Percentiles rank a stretch among this genome's conserved stretches.
Conservation (phyloP, 768 basidiomycete species). For the Trametes cingulata region DNA sequence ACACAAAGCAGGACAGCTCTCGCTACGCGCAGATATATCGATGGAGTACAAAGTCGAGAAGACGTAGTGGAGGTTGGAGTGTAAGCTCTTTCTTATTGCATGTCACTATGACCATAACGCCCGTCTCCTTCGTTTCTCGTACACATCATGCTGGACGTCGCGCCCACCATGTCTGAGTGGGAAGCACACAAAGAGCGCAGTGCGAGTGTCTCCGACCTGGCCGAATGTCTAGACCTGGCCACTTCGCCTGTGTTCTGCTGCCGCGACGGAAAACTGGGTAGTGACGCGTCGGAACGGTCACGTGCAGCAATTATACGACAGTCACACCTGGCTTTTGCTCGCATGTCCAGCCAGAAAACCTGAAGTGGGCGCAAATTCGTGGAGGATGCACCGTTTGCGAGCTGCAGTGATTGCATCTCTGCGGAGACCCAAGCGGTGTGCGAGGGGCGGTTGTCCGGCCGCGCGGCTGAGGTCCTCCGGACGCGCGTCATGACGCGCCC, state of each 20-base stretch:
- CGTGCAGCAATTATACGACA: slow-evolving; percentile 2
- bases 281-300: slow-evolving; percentile 23
- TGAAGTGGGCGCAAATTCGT: no score
- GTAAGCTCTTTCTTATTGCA: not conserved
- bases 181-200: not conserved
- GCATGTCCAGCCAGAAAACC: no score
- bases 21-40: no score
- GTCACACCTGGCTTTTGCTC: not conserved
- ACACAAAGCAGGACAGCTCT: not conserved
- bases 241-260: not conserved
- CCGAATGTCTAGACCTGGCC: slow-evolving; percentile 5
- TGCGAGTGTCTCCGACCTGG: not conserved
- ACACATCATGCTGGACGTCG: not conserved
- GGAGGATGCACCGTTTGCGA: not conserved
- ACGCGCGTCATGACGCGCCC: slow-evolving; percentile 3
- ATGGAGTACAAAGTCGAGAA: not conserved
- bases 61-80: slow-evolving; percentile 3
- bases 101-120: not conserved
- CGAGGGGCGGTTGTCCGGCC: slow-evolving; percentile 1
- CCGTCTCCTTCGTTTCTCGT: not conserved
- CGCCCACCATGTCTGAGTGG: not conserved
- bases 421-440: not conserved
- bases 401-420: not conserved
- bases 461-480: not conserved
- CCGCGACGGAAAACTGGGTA: not conserved